These are phyloP conservation scores for Aspergillus amoenus DNA, from an alignment of 2,329 filamentous ascomycete species.

Conservation along the genomic window DNA sequence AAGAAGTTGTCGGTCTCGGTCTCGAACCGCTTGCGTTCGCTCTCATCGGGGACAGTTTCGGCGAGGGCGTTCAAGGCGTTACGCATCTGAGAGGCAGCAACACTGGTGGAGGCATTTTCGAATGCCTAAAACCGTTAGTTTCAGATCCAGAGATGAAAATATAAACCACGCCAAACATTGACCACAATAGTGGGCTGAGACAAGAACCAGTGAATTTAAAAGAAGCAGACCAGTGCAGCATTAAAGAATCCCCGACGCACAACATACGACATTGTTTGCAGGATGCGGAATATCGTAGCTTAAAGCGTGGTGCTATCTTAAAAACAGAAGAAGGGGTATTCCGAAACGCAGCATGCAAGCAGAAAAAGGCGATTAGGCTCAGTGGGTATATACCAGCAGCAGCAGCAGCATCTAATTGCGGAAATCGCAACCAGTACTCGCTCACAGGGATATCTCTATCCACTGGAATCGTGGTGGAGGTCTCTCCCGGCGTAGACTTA, in stretches of 20 bases:
- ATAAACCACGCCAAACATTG: not conserved
- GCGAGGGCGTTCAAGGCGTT: slow-evolving; percentile 91
- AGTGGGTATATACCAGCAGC: not conserved
- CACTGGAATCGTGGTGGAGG: not conserved
- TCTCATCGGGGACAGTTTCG: slow-evolving; percentile 81
- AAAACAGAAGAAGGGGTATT: not conserved
- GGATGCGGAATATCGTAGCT: not conserved
- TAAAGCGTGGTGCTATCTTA: not conserved
- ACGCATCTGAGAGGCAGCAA: slow-evolving; percentile 98
- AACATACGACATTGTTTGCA: not conserved
- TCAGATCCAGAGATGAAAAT: not conserved
- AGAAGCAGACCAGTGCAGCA: slow-evolving; percentile 1
- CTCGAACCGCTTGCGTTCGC: slow-evolving; percentile 79
- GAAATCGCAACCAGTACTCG: not conserved
- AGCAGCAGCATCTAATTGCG: not conserved
- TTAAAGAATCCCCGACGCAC: not conserved
- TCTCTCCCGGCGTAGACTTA: not conserved
- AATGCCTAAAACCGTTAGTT: slow-evolving; percentile 67
- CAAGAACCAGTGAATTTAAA: not conserved
- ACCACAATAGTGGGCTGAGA: not conserved
- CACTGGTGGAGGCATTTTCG: slow-evolving; percentile 97
- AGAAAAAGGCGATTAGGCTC: not conserved
- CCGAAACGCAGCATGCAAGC: not conserved
- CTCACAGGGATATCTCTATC: not conserved
- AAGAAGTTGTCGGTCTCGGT: slow-evolving; percentile 99